phyloP scores from a whole-genome alignment of 2,329 filamentous ascomycete genomes.

The Ploettnerulaceae sp. region DNA sequence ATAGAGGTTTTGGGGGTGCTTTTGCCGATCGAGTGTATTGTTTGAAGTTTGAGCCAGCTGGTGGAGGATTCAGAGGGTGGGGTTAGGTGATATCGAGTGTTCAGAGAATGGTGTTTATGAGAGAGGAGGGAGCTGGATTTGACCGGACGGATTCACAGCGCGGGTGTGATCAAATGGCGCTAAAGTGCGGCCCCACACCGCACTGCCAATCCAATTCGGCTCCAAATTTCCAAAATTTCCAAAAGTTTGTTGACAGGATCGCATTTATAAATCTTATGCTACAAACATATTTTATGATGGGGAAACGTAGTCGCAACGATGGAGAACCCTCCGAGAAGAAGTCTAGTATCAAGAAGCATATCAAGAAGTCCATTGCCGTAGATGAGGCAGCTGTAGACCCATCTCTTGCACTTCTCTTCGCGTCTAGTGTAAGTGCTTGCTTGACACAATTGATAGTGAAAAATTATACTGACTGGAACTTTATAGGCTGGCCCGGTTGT shows the following conservation, averaged over 20 bases:
- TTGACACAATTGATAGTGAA: background rate
- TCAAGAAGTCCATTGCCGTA: conserved; percentile 32
- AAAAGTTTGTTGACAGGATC: background rate
- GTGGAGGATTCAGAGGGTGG: background rate
- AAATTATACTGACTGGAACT: conserved; percentile 6
- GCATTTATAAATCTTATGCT: too few relatives aligned
- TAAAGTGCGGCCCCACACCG: background rate
- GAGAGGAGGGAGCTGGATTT: conserved; percentile 1
- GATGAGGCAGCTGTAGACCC: conserved; percentile 58
- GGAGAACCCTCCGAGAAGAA: conserved; percentile 22
- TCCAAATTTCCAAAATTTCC: background rate
- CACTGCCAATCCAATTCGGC: background rate
- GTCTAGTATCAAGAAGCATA: conserved; percentile 18
- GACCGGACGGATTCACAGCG: conserved; percentile 1
- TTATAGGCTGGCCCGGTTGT: conserved; percentile 36
- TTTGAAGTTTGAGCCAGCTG: background rate
- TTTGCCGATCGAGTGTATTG: background rate
- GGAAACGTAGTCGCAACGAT: conserved; percentile 30
- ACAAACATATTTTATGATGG: conserved; percentile 25
- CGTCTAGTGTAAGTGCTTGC: conserved; percentile 58
- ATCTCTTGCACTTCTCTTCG: conserved; percentile 64
- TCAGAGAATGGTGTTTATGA: conserved; percentile 3
- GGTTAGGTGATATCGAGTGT: too few relatives aligned
- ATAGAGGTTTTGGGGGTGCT: too few relatives aligned
- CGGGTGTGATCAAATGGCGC: conserved; percentile 11